Evolutionary conservation across 2,329 filamentous ascomycete species (phyloP).

Genomic region (Simplicillium aogashimaense): DNA sequence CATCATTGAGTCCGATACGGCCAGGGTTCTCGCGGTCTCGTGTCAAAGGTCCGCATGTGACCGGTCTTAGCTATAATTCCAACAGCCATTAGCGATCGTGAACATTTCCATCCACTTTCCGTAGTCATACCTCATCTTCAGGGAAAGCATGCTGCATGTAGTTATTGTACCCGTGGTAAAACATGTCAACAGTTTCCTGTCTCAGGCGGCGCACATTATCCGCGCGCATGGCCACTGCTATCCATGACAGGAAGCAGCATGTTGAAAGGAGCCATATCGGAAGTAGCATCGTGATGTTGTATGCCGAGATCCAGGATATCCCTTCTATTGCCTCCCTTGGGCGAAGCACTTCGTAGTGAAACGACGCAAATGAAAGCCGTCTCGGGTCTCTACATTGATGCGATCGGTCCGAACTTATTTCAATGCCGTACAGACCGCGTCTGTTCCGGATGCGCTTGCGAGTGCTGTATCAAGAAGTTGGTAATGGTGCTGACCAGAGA

Average conservation of each 20-base stretch:
- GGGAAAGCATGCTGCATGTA: constrained; percentile 93
- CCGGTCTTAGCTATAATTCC: constrained; percentile 58
- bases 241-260: constrained; percentile 29
- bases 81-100: constrained; percentile 5
- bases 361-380: no score
- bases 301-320: no score
- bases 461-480: no score
- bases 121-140: constrained; percentile 64
- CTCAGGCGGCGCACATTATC: constrained; percentile 45
- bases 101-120: background rate
- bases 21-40: constrained; percentile 71
- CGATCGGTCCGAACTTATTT: no score
- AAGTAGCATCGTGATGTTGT: no score
- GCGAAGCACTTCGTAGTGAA: no score
- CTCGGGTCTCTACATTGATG: no score
- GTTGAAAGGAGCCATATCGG: constrained; percentile 9
- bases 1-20: constrained; percentile 86
- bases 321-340: background rate
- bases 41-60: constrained; percentile 75
- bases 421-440: no score
- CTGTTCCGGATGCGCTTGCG: no score
- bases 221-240: constrained; percentile 41
- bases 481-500: no score
- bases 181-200: constrained; percentile 63
- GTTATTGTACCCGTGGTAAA: constrained; percentile 93